Evolutionary conservation across 306 rosid species (phyloP).

Genomic region (Lupinus albus): DNA sequence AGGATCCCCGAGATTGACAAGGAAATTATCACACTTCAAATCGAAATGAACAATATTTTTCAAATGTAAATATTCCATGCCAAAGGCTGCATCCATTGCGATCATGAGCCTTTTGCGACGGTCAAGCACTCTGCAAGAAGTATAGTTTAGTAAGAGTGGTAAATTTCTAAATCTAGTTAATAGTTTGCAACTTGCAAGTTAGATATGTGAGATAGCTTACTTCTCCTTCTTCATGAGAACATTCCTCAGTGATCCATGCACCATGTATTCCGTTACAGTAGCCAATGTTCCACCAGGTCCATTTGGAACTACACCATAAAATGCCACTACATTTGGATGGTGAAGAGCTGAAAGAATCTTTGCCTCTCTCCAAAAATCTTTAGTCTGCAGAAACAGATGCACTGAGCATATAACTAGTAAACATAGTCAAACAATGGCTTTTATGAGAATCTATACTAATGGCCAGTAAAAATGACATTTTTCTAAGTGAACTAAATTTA

Average conservation of each 20-base stretch:
- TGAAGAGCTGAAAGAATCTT: constrained; percentile 88
- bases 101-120: constrained; percentile 80
- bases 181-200: constrained; percentile 21
- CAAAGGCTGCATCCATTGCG: constrained; percentile 94
- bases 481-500: constrained; percentile 34
- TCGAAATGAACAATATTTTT: constrained; percentile 94
- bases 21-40: constrained; percentile 92
- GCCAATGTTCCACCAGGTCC: constrained; percentile 87
- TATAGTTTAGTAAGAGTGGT: constrained; percentile 37
- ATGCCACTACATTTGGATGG: constrained; percentile 97
- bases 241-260: constrained; percentile 90
- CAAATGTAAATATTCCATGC: constrained; percentile 97
- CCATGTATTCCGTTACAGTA: constrained; percentile 90
- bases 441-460: background rate
- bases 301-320: constrained; percentile 91
- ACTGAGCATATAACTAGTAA: constrained; percentile 23
- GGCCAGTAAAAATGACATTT: constrained; percentile 31
- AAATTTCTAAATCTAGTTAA: constrained; percentile 27
- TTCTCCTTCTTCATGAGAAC: constrained; percentile 72
- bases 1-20: constrained; percentile 88
- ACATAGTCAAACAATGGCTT: constrained; percentile 1
- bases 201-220: constrained; percentile 45
- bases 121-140: constrained; percentile 76
- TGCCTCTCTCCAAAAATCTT: constrained; percentile 98
- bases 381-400: constrained; percentile 53